phyloP scores from a whole-genome alignment of 208 protist species.

The Strigomonas culicis region DNA sequence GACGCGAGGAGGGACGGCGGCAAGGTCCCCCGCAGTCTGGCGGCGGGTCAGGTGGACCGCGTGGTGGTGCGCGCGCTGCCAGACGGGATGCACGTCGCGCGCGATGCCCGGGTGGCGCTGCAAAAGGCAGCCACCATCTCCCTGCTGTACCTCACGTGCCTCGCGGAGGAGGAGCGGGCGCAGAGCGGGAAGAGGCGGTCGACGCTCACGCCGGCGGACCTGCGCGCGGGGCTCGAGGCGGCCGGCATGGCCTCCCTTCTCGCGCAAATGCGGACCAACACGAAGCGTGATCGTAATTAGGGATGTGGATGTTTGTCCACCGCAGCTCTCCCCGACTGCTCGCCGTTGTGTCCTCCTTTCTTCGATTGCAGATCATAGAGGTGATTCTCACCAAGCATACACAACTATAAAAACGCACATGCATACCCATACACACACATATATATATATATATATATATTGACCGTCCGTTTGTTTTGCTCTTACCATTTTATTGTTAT shows the following conservation, averaged over 20 bases:
- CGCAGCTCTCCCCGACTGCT: too few relatives aligned
- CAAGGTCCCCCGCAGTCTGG: slow-evolving; percentile 36
- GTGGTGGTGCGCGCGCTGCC: slow-evolving; percentile 46
- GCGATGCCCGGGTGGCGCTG: slow-evolving; percentile 62
- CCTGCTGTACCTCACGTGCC: slow-evolving; percentile 64
- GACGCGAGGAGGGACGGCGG: too few relatives aligned
- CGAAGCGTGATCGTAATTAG: slow-evolving; percentile 45
- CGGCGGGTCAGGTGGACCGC: slow-evolving; percentile 71
- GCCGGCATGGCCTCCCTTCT: slow-evolving; percentile 71
- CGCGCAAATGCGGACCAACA: slow-evolving; percentile 37
- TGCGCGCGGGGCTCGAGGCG: slow-evolving; percentile 53
- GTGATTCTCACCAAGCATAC: too few relatives aligned
- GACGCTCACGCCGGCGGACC: slow-evolving; percentile 63
- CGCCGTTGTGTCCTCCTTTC: too few relatives aligned
- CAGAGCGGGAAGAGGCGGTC: slow-evolving; percentile 36
- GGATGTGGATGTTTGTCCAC: too few relatives aligned
- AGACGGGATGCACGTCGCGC: slow-evolving; percentile 56
- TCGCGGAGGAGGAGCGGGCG: slow-evolving; percentile 60
- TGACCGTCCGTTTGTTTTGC: too few relatives aligned
- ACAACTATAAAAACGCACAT: too few relatives aligned
- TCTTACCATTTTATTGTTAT: too few relatives aligned
- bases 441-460: too few relatives aligned
- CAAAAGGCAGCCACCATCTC: slow-evolving; percentile 76
- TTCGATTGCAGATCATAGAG: too few relatives aligned
- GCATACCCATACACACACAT: too few relatives aligned